Evolutionary conservation across 805 yeast species (phyloP), one percentile per base, ranked within the genome.

Genomic region (Crinitomyces ghanaensis): DNA sequence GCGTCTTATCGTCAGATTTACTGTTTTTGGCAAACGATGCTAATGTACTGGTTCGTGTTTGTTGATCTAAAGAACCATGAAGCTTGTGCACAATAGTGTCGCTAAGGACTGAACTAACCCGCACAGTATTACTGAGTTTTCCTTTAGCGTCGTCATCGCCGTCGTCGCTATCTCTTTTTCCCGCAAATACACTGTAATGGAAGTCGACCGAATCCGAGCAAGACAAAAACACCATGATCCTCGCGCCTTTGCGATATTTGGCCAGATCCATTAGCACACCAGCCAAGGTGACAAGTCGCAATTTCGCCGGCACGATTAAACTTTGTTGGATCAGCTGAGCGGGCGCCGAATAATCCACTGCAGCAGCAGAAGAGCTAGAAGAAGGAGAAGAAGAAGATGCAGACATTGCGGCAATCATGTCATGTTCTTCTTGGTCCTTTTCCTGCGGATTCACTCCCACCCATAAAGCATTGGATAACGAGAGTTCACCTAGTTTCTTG

Each of bases 131-230:
- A 5, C 56, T 47, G 36, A 46, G 35, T 33, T 42, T 21, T 27
- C 28, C 26, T 30, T 37, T 12, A 54, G 60, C 26, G 42, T 29
- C 45, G 32, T 37, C 56, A 53, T 32, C 53, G 44, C 30, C 55
- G 44, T 42, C 52, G 41, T 45, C 57, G 11, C 47, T 49, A 30
- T 59, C 58, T 31, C 50, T 51, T 2, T 39, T 62, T 41, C 24
- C 63, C 9, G 57, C 48, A 44, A 93, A 74, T 0, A 74, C 78
- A 29, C 72, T 69, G 55, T 74, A 84, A 57, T 91, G 95, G 62
- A 81, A 91, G 45, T 91, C 86, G 15, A 93, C 97, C n/a, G 95
- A 80, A 52, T 88, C 97, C 0, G 97, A 75, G 60, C 98, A 88
- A 9, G 95, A 80, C 43, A 86, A 69, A 54, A 91, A 91, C 0